These are phyloP conservation scores for Cinnamomum micranthum DNA, from an alignment of 164 flowering plant species.

Conservation along the genomic window DNA sequence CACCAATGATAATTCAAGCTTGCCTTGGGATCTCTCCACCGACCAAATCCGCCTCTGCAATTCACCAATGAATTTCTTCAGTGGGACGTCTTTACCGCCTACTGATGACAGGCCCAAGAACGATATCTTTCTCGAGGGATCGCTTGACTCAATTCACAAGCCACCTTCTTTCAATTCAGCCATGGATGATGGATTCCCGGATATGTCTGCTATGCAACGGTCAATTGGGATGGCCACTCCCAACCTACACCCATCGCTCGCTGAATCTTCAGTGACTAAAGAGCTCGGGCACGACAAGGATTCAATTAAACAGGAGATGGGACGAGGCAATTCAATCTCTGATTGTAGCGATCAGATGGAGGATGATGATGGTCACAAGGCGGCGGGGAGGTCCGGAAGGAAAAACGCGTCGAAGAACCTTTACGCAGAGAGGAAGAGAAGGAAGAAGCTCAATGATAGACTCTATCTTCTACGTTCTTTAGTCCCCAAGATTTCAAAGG, in stretches of 20 bases:
- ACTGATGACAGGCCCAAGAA: conserved; percentile 16
- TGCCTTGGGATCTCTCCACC: conserved; percentile 33
- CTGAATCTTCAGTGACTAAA: conserved; percentile 20
- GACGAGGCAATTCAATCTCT: conserved; percentile 49
- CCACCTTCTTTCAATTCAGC: conserved; percentile 18
- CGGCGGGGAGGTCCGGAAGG: conserved; percentile 40
- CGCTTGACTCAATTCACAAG: conserved; percentile 23
- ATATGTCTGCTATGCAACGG: conserved; percentile 26
- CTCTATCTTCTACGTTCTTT: conserved; percentile 69
- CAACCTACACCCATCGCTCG: conserved; percentile 17
- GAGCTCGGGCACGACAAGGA: conserved; percentile 41
- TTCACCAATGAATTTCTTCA: conserved; percentile 36
- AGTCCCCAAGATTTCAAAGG: conserved; percentile 93
- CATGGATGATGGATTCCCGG: conserved; percentile 22
- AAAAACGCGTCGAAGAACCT: conserved; percentile 70
- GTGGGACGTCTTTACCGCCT: conserved; percentile 23
- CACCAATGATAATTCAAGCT: conserved; percentile 20
- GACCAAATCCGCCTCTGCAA: conserved; percentile 26
- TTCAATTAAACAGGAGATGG: conserved; percentile 34
- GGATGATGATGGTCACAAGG: conserved; percentile 65
- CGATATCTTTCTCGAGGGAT: conserved; percentile 28
- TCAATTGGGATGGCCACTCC: conserved; percentile 11
- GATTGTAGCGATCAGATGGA: conserved; percentile 77
- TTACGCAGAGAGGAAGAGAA: conserved; percentile 85
- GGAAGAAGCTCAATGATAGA: conserved; percentile 90